Evolutionary conservation across 2,329 filamentous ascomycete species (phyloP), one percentile per base, ranked within the genome.

Genomic region (Elsinoe australis): DNA sequence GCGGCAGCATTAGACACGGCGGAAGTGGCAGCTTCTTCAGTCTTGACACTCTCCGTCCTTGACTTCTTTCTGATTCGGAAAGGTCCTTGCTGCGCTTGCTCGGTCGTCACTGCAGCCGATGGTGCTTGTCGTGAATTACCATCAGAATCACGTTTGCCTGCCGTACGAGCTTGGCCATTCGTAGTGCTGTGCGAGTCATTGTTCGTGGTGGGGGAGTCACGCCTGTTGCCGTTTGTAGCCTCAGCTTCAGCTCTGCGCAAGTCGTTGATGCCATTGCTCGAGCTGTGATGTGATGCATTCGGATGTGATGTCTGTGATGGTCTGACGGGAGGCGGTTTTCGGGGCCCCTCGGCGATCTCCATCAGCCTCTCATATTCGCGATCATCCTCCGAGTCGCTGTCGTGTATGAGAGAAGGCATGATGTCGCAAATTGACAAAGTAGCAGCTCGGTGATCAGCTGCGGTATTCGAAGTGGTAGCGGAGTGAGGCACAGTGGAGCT

Each of bases 351-450:
- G 9, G 10, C 9, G 15, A 41, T 24, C n/a, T n/a, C n/a, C n/a
- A n/a, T n/a, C n/a, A n/a, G n/a, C n/a, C n/a, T n/a, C n/a, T n/a
- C n/a, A n/a, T n/a, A n/a, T n/a, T n/a, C n/a, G n/a, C n/a, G n/a
- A n/a, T 41, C 36, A 28, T 41, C 36, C 21, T 41, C 36, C 12
- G 36, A 26, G 14, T 41, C 36, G 19, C 21, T 26, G 22, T 41
- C 36, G 9, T 18, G 15, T 21, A 5, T 6, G 3, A 28, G 21
- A 3, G 36, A 2, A 4, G 36, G 36, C 36, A 41, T 41, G 3
- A 9, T 28, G n/a, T n/a, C n/a, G n/a, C n/a, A n/a, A n/a, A n/a
- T n/a, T n/a, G n/a, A n/a, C n/a, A n/a, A n/a, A 15, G 15, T 7
- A 17, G 3, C 6, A 18, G 4, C 6, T 15, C 21, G 5, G 22